Evolutionary conservation across 164 flowering plant genomes (phyloP).

Genomic region (Protea cynaroides): DNA sequence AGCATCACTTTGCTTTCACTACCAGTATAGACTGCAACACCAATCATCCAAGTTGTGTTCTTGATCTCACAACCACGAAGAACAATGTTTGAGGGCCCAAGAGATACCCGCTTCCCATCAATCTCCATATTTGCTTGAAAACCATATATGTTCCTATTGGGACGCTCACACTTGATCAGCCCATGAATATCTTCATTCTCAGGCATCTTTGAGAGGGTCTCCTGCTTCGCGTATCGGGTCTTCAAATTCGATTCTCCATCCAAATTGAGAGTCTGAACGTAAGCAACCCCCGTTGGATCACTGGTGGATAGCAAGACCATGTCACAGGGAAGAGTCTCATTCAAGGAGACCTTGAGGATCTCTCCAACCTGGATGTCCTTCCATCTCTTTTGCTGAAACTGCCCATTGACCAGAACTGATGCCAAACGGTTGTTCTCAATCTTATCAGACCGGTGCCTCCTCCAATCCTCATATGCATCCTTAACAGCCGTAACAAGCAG

Average conservation of each 20-base stretch:
- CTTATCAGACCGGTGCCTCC: conserved; percentile 74
- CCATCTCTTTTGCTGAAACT: conserved; percentile 68
- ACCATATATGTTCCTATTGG: conserved; percentile 94
- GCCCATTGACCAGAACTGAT: conserved; percentile 38
- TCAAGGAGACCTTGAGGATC: conserved; percentile 54
- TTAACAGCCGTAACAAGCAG: conserved; percentile 77
- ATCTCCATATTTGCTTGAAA: conserved; percentile 87
- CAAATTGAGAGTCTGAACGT: conserved; percentile 89
- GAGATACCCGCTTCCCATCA: conserved; percentile 75
- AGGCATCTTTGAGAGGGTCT: conserved; percentile 55
- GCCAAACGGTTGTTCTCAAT: conserved; percentile 83
- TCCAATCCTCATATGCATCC: conserved; percentile 91
- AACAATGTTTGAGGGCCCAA: conserved; percentile 88
- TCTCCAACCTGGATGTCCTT: conserved; percentile 86
- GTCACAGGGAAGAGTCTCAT: conserved; percentile 87
- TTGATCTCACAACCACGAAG: conserved; percentile 96
- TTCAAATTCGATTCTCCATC: conserved; percentile 98
- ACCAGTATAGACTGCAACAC: conserved; percentile 86
- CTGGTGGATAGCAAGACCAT: conserved; percentile 85
- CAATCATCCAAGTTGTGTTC: conserved; percentile 85
- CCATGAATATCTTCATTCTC: conserved; percentile 55
- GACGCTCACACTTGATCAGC: conserved; percentile 81
- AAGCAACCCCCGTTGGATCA: conserved; percentile 92
- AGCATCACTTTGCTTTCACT: conserved; percentile 97
- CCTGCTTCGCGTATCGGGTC: conserved; percentile 96